Base-by-base conservation (phyloP, 768 basidiomycete species). In the Butyriboletus loyo region DNA sequence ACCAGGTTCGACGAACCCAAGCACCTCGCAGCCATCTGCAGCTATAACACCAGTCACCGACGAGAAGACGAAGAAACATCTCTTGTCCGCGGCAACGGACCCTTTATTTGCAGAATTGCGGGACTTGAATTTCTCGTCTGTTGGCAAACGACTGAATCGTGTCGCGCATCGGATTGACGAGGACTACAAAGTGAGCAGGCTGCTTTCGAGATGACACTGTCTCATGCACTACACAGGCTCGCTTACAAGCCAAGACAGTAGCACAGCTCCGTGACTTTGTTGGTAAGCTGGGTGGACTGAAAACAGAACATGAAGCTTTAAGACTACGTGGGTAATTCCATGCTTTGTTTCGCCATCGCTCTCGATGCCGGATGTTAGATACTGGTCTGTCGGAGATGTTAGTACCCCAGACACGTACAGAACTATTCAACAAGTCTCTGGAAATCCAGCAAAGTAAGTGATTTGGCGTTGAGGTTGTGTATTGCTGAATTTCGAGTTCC, bases 201-300 rank as follows among this genome's bases (percentile, higher is more conserved):
- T 24, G 7, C 0, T 25, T 27, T 39, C 31, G 15, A 27, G 25
- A 28, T 38, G 36, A 15, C 46, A 24, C 36, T 35, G 27, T 50
- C 41, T 60, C 41, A 53, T 22, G 31, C 37, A 11, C 17, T 38
- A 40, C 21, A 13, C 63, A 92, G 89, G 85, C 87, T 41, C 83
- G 89, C 52, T 82, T 91, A 50, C 85, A 93, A 71, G 84, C 93
- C 17, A 92, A 93, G 71, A 95, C 92, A 13, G 88, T 95, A 17
- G 83, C 88, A 11, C 92, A 99, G 70, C 75, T 99, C 61, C 82
- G 87, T 52, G 92, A 94, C 65, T 98, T 99, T 71, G 97, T 99
- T 19, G 94, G 95, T 13, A 94, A 91, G 65, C 77, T 99, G 2
- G 92, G 94, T 21, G 92, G 93, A 2, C 73, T 98, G 56, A 92